phyloP scores from a whole-genome alignment of 495 filamentous ascomycete genomes.

The Viridothelium virens region DNA sequence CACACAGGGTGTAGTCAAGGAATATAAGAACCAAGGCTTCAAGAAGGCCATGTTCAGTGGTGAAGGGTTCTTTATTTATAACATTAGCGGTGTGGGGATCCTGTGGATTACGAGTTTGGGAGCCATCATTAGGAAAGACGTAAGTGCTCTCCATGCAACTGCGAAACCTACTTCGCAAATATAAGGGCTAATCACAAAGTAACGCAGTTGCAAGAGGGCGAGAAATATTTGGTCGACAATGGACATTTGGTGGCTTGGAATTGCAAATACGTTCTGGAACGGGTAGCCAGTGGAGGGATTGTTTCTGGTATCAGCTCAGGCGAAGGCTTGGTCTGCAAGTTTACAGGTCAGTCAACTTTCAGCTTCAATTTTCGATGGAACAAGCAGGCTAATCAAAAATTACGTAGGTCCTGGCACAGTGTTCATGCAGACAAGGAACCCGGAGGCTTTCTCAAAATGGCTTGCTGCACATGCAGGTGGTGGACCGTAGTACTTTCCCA shows the following conservation, averaged over 20 bases:
- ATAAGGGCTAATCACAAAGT: slow-evolving; percentile 12
- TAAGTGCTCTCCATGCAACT: slow-evolving; percentile 45
- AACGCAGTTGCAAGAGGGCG: slow-evolving; percentile 58
- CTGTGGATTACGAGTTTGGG: slow-evolving; percentile 89
- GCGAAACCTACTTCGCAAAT: slow-evolving; percentile 60
- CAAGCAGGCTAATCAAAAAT: slow-evolving; percentile 3
- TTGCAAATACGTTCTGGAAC: slow-evolving; percentile 82
- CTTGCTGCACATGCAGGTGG: slow-evolving; percentile 33
- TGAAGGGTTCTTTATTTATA: slow-evolving; percentile 87
- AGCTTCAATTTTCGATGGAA: neutral
- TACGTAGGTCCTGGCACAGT: slow-evolving; percentile 69
- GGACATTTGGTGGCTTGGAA: slow-evolving; percentile 97
- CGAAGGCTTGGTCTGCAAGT: slow-evolving; percentile 90
- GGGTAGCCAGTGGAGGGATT: slow-evolving; percentile 81
- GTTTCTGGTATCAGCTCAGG: slow-evolving; percentile 68
- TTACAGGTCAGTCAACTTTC: slow-evolving; percentile 48
- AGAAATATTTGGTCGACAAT: slow-evolving; percentile 90
- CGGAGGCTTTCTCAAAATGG: slow-evolving; percentile 51
- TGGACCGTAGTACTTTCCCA: neutral
- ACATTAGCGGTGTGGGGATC: slow-evolving; percentile 68
- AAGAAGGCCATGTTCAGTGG: slow-evolving; percentile 89
- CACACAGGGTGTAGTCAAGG: slow-evolving; percentile 70
- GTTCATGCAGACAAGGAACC: slow-evolving; percentile 88
- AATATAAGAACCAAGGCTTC: slow-evolving; percentile 81
- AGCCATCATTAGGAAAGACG: slow-evolving; percentile 91